Percentiles rank a stretch among this genome's conserved stretches.
Conservation (phyloP, 352 stramenopile species). For the Pythium myriotylum region DNA sequence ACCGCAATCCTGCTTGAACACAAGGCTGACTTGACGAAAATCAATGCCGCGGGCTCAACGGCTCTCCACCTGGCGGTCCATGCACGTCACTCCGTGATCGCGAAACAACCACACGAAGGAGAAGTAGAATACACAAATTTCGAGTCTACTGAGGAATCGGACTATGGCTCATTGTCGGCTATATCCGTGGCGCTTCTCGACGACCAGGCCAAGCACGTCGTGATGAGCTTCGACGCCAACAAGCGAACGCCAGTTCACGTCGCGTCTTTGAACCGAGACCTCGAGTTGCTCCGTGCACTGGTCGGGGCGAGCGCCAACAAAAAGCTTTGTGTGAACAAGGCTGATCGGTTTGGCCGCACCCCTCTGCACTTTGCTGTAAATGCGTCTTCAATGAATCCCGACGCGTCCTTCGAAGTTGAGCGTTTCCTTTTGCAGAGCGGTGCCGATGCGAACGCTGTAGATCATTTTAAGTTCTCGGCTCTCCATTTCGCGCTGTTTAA, state of each 20-base stretch:
- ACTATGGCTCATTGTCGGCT: slow-evolving; percentile 31
- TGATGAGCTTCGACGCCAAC: slow-evolving; percentile 46
- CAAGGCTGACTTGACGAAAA: slow-evolving; percentile 47
- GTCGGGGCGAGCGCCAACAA: slow-evolving; percentile 47
- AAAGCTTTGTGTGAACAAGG: slow-evolving; percentile 42
- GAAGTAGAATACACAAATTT: slow-evolving; percentile 56
- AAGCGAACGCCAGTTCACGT: slow-evolving; percentile 63
- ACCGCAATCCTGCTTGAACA: slow-evolving; percentile 48
- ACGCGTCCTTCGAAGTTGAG: slow-evolving; percentile 76
- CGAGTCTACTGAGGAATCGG: slow-evolving; percentile 20
- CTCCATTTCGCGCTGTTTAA: slow-evolving; percentile 77
- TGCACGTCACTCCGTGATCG: slow-evolving; percentile 48
- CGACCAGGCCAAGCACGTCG: slow-evolving; percentile 41
- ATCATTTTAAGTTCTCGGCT: slow-evolving; percentile 54
- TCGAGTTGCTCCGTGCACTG: slow-evolving; percentile 54
- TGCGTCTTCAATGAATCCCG: slow-evolving; percentile 51
- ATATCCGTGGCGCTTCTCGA: slow-evolving; percentile 62
- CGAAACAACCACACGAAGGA: slow-evolving; percentile 48
- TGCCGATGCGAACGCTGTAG: slow-evolving; percentile 46
- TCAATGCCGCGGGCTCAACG: slow-evolving; percentile 39
- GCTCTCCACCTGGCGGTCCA: slow-evolving; percentile 54
- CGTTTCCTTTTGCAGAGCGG: slow-evolving; percentile 63
- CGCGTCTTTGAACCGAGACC: slow-evolving; percentile 61
- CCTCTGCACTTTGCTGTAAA: slow-evolving; percentile 78
- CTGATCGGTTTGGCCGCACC: slow-evolving; percentile 49